A percentile compares a stretch with the other conserved stretches of the same genome.
Evolutionary conservation across 495 filamentous ascomycete genomes (phyloP).

Genomic region (Xylaria nigripes): DNA sequence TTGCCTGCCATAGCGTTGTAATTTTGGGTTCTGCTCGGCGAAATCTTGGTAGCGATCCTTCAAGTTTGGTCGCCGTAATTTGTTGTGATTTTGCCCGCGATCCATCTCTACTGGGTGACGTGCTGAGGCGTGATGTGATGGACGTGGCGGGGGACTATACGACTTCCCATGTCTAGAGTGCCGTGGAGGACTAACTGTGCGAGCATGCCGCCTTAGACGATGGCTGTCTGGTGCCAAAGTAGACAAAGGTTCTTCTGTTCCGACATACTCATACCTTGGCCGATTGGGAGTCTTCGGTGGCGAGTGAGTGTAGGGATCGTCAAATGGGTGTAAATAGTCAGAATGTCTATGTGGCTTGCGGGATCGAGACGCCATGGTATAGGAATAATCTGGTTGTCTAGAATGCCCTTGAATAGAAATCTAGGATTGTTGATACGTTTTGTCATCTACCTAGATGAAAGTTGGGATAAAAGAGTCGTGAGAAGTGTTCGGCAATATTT

Average conservation of each 20-base stretch:
- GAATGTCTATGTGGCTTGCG: constrained; percentile 16
- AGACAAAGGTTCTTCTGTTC: constrained; percentile 17
- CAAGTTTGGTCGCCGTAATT: neutral
- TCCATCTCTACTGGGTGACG: constrained; percentile 2
- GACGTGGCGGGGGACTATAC: constrained; percentile 6
- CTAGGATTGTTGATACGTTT: neutral
- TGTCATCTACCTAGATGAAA: neutral
- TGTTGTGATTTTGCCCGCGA: neutral
- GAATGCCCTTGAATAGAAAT: neutral
- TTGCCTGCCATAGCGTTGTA: constrained; percentile 19
- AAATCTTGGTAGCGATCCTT: constrained; percentile 12
- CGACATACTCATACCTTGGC: constrained; percentile 22
- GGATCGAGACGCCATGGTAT: constrained; percentile 22
- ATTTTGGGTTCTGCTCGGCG: constrained; percentile 12
- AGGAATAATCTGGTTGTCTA: neutral
- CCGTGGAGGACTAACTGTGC: constrained; percentile 24
- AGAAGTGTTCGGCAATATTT: constrained; percentile 1
- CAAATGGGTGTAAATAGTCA: constrained; percentile 24
- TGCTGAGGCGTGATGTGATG: constrained; percentile 15
- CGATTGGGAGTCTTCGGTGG: constrained; percentile 12
- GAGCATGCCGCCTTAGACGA: constrained; percentile 15
- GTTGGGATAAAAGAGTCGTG: neutral
- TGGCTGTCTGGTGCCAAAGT: constrained; percentile 2
- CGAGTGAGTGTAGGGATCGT: constrained; percentile 24
- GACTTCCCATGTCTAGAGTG: constrained; percentile 10